phyloP scores from a whole-genome alignment of 257 asterid genomes.

The Mentha longifolia region DNA sequence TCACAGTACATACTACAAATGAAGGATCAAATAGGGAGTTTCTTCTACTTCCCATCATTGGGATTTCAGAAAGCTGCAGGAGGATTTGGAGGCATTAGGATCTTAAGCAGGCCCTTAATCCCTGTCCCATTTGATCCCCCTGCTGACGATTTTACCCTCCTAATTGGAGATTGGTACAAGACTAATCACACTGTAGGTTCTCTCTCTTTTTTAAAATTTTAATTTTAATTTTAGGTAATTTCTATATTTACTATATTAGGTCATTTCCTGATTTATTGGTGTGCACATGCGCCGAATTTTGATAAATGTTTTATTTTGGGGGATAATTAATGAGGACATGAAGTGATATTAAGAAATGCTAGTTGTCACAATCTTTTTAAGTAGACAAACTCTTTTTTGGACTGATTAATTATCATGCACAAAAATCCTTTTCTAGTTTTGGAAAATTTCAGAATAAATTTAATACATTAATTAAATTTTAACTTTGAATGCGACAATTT shows the following conservation, averaged over 20 bases:
- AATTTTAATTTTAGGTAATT: neutral
- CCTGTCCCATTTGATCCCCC: constrained; percentile 60
- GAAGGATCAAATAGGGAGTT: constrained; percentile 75
- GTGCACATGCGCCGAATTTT: neutral
- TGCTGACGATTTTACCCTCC: constrained; percentile 47
- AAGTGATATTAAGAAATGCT: neutral
- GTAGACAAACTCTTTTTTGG: neutral
- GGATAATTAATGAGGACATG: neutral
- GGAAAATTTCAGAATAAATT: neutral
- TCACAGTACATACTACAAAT: constrained; percentile 64
- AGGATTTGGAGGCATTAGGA: constrained; percentile 59
- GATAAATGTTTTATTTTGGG: neutral
- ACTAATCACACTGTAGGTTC: constrained; percentile 63
- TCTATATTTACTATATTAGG: neutral
- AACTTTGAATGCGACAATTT: neutral
- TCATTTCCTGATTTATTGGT: neutral
- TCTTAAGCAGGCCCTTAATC: constrained; percentile 53
- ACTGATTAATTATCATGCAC: neutral
- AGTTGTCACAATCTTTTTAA: neutral
- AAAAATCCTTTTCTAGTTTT: neutral
- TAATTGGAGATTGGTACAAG: constrained; percentile 75
- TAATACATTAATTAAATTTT: too few species aligned
- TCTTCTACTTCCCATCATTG: constrained; percentile 62
- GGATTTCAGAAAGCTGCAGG: constrained; percentile 72
- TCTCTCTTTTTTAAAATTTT: too few species aligned